phyloP scores from a whole-genome alignment of 1,139 yeast species.

The Pichia sp. region DNA sequence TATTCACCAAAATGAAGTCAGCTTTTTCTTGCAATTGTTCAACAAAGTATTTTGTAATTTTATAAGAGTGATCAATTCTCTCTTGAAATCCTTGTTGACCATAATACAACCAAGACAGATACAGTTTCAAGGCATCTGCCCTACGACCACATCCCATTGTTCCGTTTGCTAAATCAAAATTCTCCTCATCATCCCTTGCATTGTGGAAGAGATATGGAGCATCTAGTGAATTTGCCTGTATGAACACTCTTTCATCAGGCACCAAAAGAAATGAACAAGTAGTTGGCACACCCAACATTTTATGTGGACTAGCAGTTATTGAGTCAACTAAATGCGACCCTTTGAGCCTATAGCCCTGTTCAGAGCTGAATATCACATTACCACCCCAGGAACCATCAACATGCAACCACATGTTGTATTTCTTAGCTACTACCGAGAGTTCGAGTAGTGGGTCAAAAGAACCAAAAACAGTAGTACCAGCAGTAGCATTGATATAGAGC shows the following conservation, averaged over 20 bases:
- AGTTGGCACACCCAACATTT: slow-evolving; percentile 85
- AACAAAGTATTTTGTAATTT: slow-evolving; percentile 56
- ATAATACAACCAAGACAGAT: slow-evolving; percentile 75
- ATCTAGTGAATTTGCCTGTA: slow-evolving; percentile 62
- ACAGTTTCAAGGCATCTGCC: slow-evolving; percentile 74
- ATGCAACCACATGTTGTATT: slow-evolving; percentile 63
- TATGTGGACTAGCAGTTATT: slow-evolving; percentile 82
- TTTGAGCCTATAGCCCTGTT: slow-evolving; percentile 39
- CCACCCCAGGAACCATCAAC: slow-evolving; percentile 95
- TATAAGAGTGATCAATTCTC: slow-evolving; percentile 68
- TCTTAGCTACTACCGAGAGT: slow-evolving; percentile 48
- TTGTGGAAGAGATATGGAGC: slow-evolving; percentile 84
- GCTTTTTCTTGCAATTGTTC: slow-evolving; percentile 29
- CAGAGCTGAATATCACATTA: slow-evolving; percentile 59
- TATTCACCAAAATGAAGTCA: slow-evolving; percentile 48
- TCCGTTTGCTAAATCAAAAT: slow-evolving; percentile 79
- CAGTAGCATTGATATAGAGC: slow-evolving; percentile 72
- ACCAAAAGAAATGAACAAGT: slow-evolving; percentile 76
- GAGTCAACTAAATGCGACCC: slow-evolving; percentile 70
- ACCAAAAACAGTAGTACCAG: slow-evolving; percentile 87
- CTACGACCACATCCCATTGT: slow-evolving; percentile 93
- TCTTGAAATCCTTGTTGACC: slow-evolving; percentile 52
- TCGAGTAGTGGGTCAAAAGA: slow-evolving; percentile 65
- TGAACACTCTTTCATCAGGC: slow-evolving; percentile 62
- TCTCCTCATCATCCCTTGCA: slow-evolving; percentile 40